A percentile compares a stretch with the other conserved stretches of the same genome.
Evolutionary conservation across 2,329 filamentous ascomycete genomes (phyloP).

Genomic region (Penicillium sp.): DNA sequence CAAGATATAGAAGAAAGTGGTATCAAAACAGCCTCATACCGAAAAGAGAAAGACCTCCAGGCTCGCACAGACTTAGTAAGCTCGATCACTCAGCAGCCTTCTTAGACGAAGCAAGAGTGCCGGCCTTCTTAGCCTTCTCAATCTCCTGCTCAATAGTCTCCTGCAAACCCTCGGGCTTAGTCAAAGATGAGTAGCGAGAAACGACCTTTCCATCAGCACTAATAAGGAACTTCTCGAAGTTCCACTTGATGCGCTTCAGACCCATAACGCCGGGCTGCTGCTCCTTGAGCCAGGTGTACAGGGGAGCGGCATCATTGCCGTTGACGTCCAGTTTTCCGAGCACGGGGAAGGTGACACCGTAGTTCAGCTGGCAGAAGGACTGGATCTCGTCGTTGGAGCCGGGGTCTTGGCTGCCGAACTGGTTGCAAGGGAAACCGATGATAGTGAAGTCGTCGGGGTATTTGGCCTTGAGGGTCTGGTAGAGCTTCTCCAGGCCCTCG

Average conservation of each 20-base stretch:
- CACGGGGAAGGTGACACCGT: slow-evolving; percentile 88
- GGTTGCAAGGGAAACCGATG: slow-evolving; percentile 97
- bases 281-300: slow-evolving; percentile 73
- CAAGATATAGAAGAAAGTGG: not conserved
- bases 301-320: slow-evolving; percentile 73
- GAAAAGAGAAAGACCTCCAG: not conserved
- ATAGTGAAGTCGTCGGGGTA: slow-evolving; percentile 78
- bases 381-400: slow-evolving; percentile 79
- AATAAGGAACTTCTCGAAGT: slow-evolving; percentile 98
- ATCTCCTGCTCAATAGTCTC: slow-evolving; percentile 73
- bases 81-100: slow-evolving; percentile 18
- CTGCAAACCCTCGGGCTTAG: slow-evolving; percentile 81
- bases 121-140: slow-evolving; percentile 51
- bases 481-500: slow-evolving; percentile 83
- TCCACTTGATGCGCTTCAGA: slow-evolving; percentile 94
- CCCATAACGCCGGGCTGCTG: slow-evolving; percentile 80
- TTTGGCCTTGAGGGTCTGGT: slow-evolving; percentile 70
- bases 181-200: slow-evolving; percentile 81
- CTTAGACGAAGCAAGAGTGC: slow-evolving; percentile 26
- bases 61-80: slow-evolving; percentile 24
- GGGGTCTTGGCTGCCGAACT: slow-evolving; percentile 90
- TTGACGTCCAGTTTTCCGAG: slow-evolving; percentile 94
- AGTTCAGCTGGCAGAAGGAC: slow-evolving; percentile 87
- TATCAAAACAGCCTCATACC: not conserved
- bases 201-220: slow-evolving; percentile 83